phyloP scores from a whole-genome alignment of 2,329 filamentous ascomycete species.

The Trichophyton equinum region DNA sequence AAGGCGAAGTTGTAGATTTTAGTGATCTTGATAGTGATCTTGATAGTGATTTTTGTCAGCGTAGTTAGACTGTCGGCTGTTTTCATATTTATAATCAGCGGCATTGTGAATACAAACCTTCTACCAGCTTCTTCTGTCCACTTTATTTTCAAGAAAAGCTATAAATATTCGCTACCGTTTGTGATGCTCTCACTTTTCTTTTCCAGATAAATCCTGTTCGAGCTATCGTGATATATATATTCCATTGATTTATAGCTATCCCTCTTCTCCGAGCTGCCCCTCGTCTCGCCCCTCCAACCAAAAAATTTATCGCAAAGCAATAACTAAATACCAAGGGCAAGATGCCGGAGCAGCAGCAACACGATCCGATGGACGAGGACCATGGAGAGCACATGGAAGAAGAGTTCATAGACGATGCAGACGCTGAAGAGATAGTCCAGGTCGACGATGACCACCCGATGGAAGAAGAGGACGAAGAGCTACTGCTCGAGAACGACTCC shows the following conservation, averaged over 20 bases:
- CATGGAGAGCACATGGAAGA: constrained; percentile 34
- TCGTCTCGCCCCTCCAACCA: background rate
- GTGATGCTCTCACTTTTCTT: background rate
- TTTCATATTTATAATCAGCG: background rate
- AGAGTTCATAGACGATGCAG: constrained; percentile 62
- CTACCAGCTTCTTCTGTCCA: background rate
- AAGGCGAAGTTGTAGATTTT: constrained; percentile 51
- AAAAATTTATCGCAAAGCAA: background rate
- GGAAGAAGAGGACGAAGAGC: constrained; percentile 51
- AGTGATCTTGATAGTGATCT: background rate
- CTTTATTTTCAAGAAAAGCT: background rate
- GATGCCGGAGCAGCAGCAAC: background rate
- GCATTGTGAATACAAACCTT: background rate
- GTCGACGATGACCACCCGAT: constrained; percentile 57
- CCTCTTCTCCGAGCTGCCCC: background rate
- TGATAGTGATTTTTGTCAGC: background rate
- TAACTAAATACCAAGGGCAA: background rate
- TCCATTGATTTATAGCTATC: background rate
- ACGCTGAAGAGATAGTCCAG: constrained; percentile 64
- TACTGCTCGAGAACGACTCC: constrained; percentile 81
- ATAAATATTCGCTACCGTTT: background rate
- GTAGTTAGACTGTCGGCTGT: background rate
- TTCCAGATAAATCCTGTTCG: background rate
- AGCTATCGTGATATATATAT: background rate
- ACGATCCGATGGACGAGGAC: background rate